Conservation (phyloP, 768 basidiomycete genomes). For the Calocera viscosa region DNA sequence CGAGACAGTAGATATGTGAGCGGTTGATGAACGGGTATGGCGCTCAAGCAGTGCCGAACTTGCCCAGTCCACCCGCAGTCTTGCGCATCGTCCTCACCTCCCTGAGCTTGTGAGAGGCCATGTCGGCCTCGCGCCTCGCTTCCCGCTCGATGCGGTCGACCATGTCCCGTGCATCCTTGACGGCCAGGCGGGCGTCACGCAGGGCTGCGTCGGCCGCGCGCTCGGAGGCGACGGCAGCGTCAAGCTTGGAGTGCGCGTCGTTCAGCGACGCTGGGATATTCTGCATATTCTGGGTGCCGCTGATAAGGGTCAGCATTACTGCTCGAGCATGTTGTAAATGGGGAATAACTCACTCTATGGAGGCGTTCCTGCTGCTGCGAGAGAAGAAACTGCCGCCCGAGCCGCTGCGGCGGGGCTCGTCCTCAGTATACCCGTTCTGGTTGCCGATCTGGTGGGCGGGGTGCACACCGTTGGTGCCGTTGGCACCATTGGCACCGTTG, state of each 20-base stretch:
- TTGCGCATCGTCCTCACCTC: background rate
- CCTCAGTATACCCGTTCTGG: background rate
- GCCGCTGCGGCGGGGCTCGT: background rate
- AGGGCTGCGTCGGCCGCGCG: conserved; percentile 3
- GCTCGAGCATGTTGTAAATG: background rate
- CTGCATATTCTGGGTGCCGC: no score
- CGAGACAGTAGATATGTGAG: no score
- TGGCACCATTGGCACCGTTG: background rate
- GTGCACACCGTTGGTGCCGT: background rate
- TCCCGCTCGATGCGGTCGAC: conserved; percentile 3
- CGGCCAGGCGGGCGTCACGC: background rate
- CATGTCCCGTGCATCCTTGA: background rate
- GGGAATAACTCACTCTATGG: background rate
- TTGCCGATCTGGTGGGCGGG: background rate
- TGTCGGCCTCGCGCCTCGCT: background rate
- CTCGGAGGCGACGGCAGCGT: conserved; percentile 5
- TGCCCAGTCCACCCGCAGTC: background rate
- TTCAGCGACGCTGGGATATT: background rate
- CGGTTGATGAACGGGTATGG: no score
- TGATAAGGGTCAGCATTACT: background rate
- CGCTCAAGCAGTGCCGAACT: background rate
- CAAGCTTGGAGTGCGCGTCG: background rate
- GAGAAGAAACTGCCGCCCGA: conserved; percentile 6
- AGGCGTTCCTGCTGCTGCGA: background rate
- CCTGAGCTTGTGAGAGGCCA: background rate